Base-by-base conservation (phyloP, 768 basidiomycete genomes). In the Crassisporium funariophilum region DNA sequence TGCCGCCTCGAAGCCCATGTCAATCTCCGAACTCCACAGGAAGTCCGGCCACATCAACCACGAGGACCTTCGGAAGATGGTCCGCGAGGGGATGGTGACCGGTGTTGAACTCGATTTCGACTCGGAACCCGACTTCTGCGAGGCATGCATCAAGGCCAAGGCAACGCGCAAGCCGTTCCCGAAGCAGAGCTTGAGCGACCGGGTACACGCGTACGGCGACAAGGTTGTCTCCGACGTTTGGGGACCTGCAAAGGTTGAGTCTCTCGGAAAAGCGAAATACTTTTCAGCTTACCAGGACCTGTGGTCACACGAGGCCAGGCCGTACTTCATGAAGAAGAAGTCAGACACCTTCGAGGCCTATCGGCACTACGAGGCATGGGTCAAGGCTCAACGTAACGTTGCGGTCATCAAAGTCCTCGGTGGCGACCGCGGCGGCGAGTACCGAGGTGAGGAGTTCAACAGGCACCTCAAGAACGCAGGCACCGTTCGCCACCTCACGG, bases 251-350 rank as follows among this genome's bases (percentile, higher is more conserved):
- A 60, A 54, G 0, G 51, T 67, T 0, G 25, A 44, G 11, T 69
- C 41, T 0, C 35, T 60, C 0, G 54, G 60, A 0, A 58, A 63
- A 12, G 22, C 52, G 2, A 16, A 33, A 0, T 74, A 75, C 35
- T 69, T 63, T 33, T 43, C 65, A 13, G 62, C 58, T 0, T 75
- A 68, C 47, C 69, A 57, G 0, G n/a, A n/a, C n/a, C n/a, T n/a
- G 70, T 75, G 37, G 63, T 71, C 64, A 0, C 52, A 59, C 5
- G 42, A 53, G 15, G 60, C 58, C 0, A 54, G 55, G 11, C 47
- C 67, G 2, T 47, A 62, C 36, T 55, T 68, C 24, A 52, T 74
- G 21, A 46, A 44, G 6, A 20, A 43, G 8, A 75, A 74, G 47
- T 34, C 31, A 13, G 62, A 70, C 7, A 58, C 64, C 0, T 60